A percentile compares a stretch with the other conserved stretches of the same genome.
Evolutionary conservation across 176 grass and related monocot species (phyloP).

Genomic region (Oryza officinalis): DNA sequence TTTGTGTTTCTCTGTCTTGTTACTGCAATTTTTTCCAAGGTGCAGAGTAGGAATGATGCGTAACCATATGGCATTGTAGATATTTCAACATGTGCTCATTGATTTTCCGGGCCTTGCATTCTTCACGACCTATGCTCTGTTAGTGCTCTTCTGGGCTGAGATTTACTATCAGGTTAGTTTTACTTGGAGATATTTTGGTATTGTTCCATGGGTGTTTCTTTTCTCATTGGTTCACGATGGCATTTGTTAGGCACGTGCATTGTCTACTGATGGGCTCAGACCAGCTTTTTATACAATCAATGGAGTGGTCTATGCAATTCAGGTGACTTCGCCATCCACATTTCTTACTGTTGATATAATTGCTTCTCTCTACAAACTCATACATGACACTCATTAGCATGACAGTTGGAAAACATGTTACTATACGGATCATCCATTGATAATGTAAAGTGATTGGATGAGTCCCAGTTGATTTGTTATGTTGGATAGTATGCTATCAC

Average conservation of each 20-base stretch:
- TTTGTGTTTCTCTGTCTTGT: background rate
- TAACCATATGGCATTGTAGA: constrained; percentile 25
- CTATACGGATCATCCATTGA: background rate
- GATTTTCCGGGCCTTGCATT: constrained; percentile 65
- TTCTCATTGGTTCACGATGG: background rate
- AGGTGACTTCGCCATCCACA: constrained; percentile 35
- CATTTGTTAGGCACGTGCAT: constrained; percentile 59
- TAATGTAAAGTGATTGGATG: background rate
- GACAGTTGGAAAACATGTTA: background rate
- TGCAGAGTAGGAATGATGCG: background rate
- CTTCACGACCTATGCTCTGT: constrained; percentile 66
- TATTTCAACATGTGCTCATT: constrained; percentile 65
- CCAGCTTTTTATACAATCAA: constrained; percentile 64
- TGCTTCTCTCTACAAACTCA: background rate
- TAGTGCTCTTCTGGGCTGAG: constrained; percentile 81
- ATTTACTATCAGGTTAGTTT: constrained; percentile 71
- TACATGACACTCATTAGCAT: background rate
- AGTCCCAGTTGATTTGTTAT: background rate
- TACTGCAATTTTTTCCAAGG: background rate
- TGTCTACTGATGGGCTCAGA: constrained; percentile 66
- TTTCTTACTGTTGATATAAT: background rate
- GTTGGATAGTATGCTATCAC: background rate
- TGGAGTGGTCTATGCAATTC: constrained; percentile 52
- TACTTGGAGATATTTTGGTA: background rate
- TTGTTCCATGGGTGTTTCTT: background rate